Evolutionary conservation across 2,329 filamentous ascomycete species (phyloP), one percentile per base, ranked within the genome.

Genomic region (Cercospora nicotianae): DNA sequence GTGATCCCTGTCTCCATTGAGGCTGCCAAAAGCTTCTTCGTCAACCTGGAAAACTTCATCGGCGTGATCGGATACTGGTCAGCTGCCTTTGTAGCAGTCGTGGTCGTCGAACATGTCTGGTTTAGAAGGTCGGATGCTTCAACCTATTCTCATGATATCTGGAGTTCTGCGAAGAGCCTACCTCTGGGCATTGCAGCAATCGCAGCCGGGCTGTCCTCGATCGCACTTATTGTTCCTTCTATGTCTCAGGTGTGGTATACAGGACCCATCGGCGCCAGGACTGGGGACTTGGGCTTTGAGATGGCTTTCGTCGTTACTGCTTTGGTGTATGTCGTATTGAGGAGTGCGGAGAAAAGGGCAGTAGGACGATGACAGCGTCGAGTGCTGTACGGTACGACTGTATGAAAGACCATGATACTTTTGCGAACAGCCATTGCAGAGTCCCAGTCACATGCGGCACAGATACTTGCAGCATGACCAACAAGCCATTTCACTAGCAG

Each of bases 231-330:
- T 4, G 67, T 76, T 18, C 69, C 73, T n/a, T 71, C 65, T 16
- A 75, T 76, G 74, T 67, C 67, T 23, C 74, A 76, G 60, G 69
- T 73, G 4, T 76, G 72, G 72, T 76, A 75, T 23, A 74, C 70
- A 6, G 75, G 75, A 16, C 74, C 75, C 5, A 72, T 76, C 16
- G 75, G 73, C 9, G 63, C 60, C 76, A 83, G 73, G 39, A 88
- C 87, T 10, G 88, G 88, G 0, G 88, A 90, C 70, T 86, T 90
- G 75, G 89, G 88, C 0, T 89, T 90, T 66, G 88, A 90, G 79
- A 78, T 88, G 75, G 87, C 87, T 0, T 85, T 90, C 73, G 81
- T 82, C 30, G 75, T 84, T 10, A 81, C 80, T 8, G 77, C 77
- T n/a, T 53, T 81, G 65, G 70, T 84, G 26, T 84, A 85, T 69